Percentiles rank a stretch among this genome's conserved stretches.
phyloP scores from a whole-genome alignment of 345 rosid species.

The Linum tenue region DNA sequence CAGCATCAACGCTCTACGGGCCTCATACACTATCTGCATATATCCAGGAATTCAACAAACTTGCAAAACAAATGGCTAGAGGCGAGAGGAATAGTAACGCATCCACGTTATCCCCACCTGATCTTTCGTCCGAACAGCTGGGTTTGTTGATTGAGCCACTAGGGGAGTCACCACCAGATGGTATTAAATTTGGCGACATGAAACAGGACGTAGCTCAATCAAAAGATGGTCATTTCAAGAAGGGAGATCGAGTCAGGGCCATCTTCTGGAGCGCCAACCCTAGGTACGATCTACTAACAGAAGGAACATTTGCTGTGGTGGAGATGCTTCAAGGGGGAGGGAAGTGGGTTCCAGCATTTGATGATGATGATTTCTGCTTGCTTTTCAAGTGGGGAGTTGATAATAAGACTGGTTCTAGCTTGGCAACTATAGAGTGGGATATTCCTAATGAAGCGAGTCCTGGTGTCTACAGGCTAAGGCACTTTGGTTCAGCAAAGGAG shows the following conservation, averaged over 20 bases:
- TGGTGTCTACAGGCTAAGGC: slow-evolving; percentile 42
- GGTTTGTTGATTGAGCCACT: slow-evolving; percentile 22
- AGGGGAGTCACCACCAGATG: slow-evolving; percentile 33
- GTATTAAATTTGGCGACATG: slow-evolving; percentile 39
- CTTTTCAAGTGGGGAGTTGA: slow-evolving; percentile 37
- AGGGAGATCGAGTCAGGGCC: slow-evolving; percentile 33
- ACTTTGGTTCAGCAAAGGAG: slow-evolving; percentile 39
- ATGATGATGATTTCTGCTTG: slow-evolving; percentile 51
- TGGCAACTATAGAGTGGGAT: slow-evolving; percentile 46
- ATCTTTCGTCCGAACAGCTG: slow-evolving; percentile 37
- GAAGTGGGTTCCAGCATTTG: slow-evolving; percentile 37
- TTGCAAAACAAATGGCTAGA: slow-evolving; percentile 41
- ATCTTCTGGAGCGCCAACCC: slow-evolving; percentile 53
- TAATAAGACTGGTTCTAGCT: slow-evolving; percentile 16
- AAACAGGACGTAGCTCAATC: slow-evolving; percentile 29
- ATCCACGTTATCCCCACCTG: slow-evolving; percentile 31
- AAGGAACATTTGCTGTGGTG: slow-evolving; percentile 45
- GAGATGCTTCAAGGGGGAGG: slow-evolving; percentile 35
- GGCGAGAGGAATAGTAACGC: slow-evolving; percentile 14
- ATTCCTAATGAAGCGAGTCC: slow-evolving; percentile 26
- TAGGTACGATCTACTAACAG: slow-evolving; percentile 44
- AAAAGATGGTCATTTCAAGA: slow-evolving; percentile 26
- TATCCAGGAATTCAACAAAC: slow-evolving; percentile 41
- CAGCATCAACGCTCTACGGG: slow-evolving; percentile 57
- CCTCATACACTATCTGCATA: slow-evolving; percentile 51